Base-by-base conservation (phyloP, 1,284 basidiomycete species). In the Sporisorium sorghi region DNA sequence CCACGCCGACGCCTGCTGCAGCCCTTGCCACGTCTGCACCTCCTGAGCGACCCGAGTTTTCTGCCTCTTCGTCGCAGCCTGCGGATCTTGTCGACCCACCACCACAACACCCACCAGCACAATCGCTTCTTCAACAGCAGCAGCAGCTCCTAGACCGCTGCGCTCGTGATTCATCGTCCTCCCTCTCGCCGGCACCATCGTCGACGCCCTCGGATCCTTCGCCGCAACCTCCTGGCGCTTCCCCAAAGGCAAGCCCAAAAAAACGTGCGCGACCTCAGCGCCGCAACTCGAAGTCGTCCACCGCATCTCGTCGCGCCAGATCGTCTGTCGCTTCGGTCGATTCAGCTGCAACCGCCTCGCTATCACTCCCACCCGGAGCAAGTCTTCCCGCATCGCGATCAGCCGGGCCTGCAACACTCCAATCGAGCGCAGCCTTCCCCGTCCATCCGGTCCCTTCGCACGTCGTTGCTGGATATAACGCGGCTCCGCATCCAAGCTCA, bases 121-220 rank as follows among this genome's bases (percentile, higher is more conserved):
- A 30, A 15, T 23, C 42, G 26, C 58, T 21, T 14, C 54, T 30
- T n/a, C 66, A 52, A 37, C 64, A 60, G 24, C 51, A 49, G 26
- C 57, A 37, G 32, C 44, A 30, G 19, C 42, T 44, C 6, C 28
- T 48, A 9, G 59, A 63, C 42, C 55, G 52, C 21, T 30, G 48
- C 35, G 48, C 49, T 12, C 61, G 58, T 37, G 63, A 72, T 17
- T 40, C 50, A 2, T 67, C 70, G 7, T 73, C 70, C 14, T 60
- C 71, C 5, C 60, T 68, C 32, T 68, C 71, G 37, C 65, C 65
- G 14, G 65, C 57, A 64, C 65, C 65, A 26, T 68, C 65, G 14
- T 67, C 64, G 32, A 49, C 54, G 17, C 53, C 65, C 30, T 63
- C 64, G n/a, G 52, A 23, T 21, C 28, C 56, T 8, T 68, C 65